Percentiles rank a stretch among this genome's conserved stretches.
phyloP scores from a whole-genome alignment of 768 basidiomycete species.

The Tephrocybe sp. region DNA sequence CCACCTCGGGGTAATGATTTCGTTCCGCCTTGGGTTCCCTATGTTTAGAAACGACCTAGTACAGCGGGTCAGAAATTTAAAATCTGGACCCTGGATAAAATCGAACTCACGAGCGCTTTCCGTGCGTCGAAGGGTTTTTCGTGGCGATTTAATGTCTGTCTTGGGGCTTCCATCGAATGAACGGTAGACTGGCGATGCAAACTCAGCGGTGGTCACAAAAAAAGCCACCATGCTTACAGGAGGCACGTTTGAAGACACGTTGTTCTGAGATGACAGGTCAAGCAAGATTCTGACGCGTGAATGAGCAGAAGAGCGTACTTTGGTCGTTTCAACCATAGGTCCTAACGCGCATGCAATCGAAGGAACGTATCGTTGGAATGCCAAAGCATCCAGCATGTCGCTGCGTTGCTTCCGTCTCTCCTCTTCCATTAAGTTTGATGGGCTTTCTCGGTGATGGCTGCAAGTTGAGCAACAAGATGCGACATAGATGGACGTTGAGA shows the following conservation, averaged over 20 bases:
- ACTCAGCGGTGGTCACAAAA: neutral
- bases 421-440: no score
- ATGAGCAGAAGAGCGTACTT: neutral
- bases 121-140: neutral
- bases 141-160: no score
- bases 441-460: neutral
- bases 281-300: no score
- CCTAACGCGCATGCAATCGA: neutral
- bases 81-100: neutral
- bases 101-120: neutral
- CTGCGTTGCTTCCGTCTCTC: neutral
- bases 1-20: neutral
- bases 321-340: neutral
- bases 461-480: conserved; percentile 2
- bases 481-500: conserved; percentile 7
- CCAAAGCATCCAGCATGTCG: neutral
- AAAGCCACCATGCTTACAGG: neutral
- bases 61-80: neutral
- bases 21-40: neutral
- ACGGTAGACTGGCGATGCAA: neutral
- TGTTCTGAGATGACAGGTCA: neutral
- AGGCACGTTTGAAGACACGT: neutral
- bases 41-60: neutral
- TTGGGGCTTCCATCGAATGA: neutral
- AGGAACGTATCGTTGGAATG: neutral